These are phyloP conservation scores for Coemansia sp. DNA, from an alignment of 192 early-diverging fungal genomes.

Conservation along the genomic window DNA sequence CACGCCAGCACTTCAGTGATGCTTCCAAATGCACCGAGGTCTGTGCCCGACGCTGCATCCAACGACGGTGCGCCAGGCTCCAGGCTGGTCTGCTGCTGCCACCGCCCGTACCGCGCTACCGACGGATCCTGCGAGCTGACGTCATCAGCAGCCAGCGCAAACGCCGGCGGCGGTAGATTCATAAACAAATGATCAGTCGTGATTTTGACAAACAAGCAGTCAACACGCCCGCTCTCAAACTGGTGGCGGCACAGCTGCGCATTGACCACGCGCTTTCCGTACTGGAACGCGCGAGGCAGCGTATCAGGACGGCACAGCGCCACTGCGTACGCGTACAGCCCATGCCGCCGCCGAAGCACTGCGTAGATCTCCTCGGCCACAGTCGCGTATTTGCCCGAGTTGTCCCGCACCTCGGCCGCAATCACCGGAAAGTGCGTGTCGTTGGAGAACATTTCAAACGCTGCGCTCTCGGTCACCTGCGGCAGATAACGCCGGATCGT, in stretches of 20 bases:
- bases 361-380: constrained; percentile 60
- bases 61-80: constrained; percentile 60
- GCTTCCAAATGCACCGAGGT: constrained; percentile 66
- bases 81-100: constrained; percentile 70
- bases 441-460: constrained; percentile 67
- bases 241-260: constrained; percentile 63
- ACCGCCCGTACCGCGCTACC: constrained; percentile 48
- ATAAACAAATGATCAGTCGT: constrained; percentile 63
- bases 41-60: constrained; percentile 70
- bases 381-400: constrained; percentile 51
- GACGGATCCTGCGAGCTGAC: constrained; percentile 28
- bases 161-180: constrained; percentile 57
- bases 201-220: constrained; percentile 57
- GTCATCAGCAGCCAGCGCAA: constrained; percentile 47
- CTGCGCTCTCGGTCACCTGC: constrained; percentile 49
- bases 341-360: constrained; percentile 60
- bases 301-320: constrained; percentile 59
- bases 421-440: constrained; percentile 75
- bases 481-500: constrained; percentile 34
- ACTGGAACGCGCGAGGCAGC: constrained; percentile 69
- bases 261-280: constrained; percentile 67
- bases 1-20: constrained; percentile 74
- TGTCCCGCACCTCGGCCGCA: constrained; percentile 62
- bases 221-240: constrained; percentile 64
- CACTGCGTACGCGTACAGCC: constrained; percentile 62